Conservation (phyloP, 129 eudicot genomes). For the Artemisia argyi region DNA sequence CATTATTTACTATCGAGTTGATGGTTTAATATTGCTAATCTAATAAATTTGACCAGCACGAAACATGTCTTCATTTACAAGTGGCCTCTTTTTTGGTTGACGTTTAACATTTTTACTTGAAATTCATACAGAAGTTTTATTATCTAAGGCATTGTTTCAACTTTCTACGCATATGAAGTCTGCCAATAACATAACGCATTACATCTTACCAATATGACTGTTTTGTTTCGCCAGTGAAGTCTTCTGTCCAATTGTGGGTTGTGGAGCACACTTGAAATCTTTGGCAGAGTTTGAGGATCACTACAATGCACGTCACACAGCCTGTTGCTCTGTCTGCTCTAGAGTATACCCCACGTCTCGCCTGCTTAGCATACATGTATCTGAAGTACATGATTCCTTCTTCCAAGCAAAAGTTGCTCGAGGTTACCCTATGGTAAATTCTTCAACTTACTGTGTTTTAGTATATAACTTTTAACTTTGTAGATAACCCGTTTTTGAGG, state of each 20-base stretch:
- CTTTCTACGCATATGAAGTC: background rate
- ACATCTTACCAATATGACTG: conserved; percentile 1
- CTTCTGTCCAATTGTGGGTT: conserved; percentile 88
- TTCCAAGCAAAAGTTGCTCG: conserved; percentile 95
- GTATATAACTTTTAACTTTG: background rate
- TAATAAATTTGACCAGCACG: too few species aligned
- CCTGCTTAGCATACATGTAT: conserved; percentile 81
- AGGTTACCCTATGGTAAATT: conserved; percentile 75
- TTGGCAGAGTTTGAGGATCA: conserved; percentile 90
- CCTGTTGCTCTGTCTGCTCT: conserved; percentile 87
- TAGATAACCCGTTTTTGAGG: background rate
- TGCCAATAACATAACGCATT: background rate
- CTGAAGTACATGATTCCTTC: conserved; percentile 94
- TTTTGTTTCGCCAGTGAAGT: conserved; percentile 47
- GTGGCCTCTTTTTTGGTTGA: too few species aligned
- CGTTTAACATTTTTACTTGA: too few species aligned
- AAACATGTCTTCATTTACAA: too few species aligned
- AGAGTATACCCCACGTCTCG: conserved; percentile 93
- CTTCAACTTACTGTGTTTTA: conserved; percentile 9
- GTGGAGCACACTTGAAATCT: conserved; percentile 63
- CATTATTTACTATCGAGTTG: too few species aligned
- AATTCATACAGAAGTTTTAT: background rate
- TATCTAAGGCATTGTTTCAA: background rate
- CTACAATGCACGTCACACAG: conserved; percentile 81
- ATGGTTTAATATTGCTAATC: too few species aligned